Conservation (phyloP, 1,284 basidiomycete species). For the Microbotryum saponariae region DNA sequence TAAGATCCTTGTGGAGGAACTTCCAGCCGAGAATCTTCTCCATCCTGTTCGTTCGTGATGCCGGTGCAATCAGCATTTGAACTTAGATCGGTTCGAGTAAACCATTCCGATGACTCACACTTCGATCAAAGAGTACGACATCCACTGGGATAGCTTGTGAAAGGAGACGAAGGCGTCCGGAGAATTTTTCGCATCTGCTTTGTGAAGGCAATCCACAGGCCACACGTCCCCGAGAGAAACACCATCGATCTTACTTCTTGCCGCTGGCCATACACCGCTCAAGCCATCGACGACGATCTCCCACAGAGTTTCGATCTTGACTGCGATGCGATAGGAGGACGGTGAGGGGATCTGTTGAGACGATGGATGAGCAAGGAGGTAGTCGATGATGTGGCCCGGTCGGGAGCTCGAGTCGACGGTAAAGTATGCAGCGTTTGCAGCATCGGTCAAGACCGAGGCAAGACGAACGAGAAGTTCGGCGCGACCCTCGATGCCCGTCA, state of each 20-base stretch:
- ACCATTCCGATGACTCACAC: constrained; percentile 43
- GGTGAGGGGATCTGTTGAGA: constrained; percentile 45
- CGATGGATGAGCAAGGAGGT: constrained; percentile 44
- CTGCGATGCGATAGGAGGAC: constrained; percentile 48
- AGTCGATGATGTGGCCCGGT: constrained; percentile 67
- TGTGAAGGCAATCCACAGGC: constrained; percentile 65
- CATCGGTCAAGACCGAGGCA: constrained; percentile 53
- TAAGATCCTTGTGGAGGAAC: constrained; percentile 62
- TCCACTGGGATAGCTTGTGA: constrained; percentile 92
- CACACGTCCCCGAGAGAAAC: constrained; percentile 79
- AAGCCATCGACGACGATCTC: constrained; percentile 71
- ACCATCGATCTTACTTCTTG: constrained; percentile 59
- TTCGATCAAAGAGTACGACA: constrained; percentile 74
- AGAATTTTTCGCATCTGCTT: constrained; percentile 48
- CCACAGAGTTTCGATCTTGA: constrained; percentile 57
- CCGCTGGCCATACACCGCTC: constrained; percentile 77
- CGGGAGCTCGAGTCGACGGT: constrained; percentile 42
- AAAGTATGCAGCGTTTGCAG: constrained; percentile 58
- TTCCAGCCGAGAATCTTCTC: constrained; percentile 68
- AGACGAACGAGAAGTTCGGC: constrained; percentile 66
- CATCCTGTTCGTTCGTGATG: constrained; percentile 42
- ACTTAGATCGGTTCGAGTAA: neutral
- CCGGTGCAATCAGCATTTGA: constrained; percentile 21
- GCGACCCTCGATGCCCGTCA: constrained; percentile 84
- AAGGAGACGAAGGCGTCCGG: constrained; percentile 71